These are phyloP conservation scores for Brettanomyces custersianus DNA, from an alignment of 805 yeast species.

Conservation along the genomic window DNA sequence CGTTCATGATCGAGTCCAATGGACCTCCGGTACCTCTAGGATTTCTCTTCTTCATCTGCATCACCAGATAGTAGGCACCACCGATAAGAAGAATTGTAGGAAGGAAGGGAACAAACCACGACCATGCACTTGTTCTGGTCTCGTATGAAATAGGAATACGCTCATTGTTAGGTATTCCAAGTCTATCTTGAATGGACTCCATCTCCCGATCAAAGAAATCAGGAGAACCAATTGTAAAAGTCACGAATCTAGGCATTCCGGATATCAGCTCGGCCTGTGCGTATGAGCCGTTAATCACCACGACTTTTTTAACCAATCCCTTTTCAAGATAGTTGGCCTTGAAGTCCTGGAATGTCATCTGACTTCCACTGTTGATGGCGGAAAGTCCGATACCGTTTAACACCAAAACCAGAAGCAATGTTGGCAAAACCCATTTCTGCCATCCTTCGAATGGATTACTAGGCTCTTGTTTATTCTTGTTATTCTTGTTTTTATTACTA, in stretches of 20 bases:
- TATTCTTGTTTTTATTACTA: constrained; percentile 2
- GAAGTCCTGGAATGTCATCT: constrained; percentile 90
- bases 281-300: constrained; percentile 66
- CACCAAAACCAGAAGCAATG: constrained; percentile 16
- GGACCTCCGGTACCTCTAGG: constrained; percentile 58
- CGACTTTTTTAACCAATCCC: constrained; percentile 63
- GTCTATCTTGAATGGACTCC: constrained; percentile 64
- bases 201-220: constrained; percentile 80
- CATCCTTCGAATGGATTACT: constrained; percentile 12
- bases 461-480: constrained; percentile 9
- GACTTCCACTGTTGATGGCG: constrained; percentile 9
- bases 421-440: constrained; percentile 20
- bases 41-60: constrained; percentile 21
- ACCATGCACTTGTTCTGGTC: constrained; percentile 58
- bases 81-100: constrained; percentile 90
- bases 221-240: constrained; percentile 80
- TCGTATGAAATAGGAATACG: constrained; percentile 77
- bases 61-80: constrained; percentile 65
- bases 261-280: constrained; percentile 53
- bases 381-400: constrained; percentile 6
- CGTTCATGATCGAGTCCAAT: constrained; percentile 69
- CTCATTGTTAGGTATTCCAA: constrained; percentile 49
- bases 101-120: constrained; percentile 59
- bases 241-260: constrained; percentile 22
- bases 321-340: constrained; percentile 63